Evolutionary conservation across 352 stramenopile species (phyloP), one percentile per base, ranked within the genome.

Genomic region (Paralagenidium karlingii): DNA sequence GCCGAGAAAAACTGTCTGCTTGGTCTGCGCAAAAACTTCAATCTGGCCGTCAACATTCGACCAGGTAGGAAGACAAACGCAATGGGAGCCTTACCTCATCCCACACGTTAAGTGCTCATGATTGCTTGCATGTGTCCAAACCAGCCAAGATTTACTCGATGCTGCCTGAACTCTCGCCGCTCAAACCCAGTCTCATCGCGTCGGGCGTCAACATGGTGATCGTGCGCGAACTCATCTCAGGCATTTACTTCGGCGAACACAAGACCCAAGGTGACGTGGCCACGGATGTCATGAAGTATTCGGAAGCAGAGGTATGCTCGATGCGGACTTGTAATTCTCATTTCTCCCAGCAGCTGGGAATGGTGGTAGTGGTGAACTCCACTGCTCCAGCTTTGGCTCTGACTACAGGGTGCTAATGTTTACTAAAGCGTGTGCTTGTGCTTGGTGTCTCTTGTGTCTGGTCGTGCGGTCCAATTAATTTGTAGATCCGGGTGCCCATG

Each of bases 171-270:
- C 77, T 97, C 13, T 98, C 90, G 10, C 96, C 95, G 3, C 74
- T 99, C 10, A 98, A 98, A 68, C 83, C 73, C 12, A 96, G 96
- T 57, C 81, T 99, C 53, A 89, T 99, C 25, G 86, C 91, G 15
- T 70, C 68, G 46, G 92, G 93, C 24, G 90, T 98, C 8, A 94
- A 99, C 74, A 96, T 99, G 63, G 97, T 99, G 62, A 96, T 98
- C 45, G 94, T 99, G 22, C 86, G 94, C 36, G 96, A 99, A 55
- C 79, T 99, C 32, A 96, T 97, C 24, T 97, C 94, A 27, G 96
- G 97, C 60, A 96, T 99, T 31, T 99, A 99, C 75, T 99, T 99
- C 67, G 96, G 96, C 42, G 70, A 91, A 40, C 66, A 90, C 58
- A 73, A 65, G 41, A 82, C 70, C 8, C 57, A 77, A 34, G 67